Conservation (phyloP, 169 alveolate genomes). For the Cystoisospora suis region DNA sequence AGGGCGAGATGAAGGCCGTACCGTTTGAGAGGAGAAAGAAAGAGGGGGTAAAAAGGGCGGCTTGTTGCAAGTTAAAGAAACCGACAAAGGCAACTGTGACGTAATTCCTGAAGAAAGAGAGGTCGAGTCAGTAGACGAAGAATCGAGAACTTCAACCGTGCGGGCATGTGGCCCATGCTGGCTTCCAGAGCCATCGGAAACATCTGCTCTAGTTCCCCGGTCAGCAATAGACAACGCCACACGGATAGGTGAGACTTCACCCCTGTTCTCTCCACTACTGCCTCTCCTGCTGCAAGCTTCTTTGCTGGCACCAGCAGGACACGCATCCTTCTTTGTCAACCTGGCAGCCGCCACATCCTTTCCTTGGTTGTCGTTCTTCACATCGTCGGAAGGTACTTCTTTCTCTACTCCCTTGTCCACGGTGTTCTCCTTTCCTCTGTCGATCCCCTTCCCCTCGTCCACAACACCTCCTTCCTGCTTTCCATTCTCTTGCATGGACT, state of each 20-base stretch:
- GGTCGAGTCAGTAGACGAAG: too few relatives aligned
- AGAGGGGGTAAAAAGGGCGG: slow-evolving; percentile 25
- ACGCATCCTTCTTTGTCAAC: background rate
- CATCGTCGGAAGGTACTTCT: background rate
- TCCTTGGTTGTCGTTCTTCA: background rate
- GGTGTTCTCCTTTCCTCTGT: background rate
- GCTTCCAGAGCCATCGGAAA: too few relatives aligned
- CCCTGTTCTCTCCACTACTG: too few relatives aligned
- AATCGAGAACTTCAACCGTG: too few relatives aligned
- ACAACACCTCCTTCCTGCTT: background rate
- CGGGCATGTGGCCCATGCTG: too few relatives aligned
- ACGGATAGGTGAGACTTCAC: too few relatives aligned
- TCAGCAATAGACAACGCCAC: too few relatives aligned
- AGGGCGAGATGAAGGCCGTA: slow-evolving; percentile 31
- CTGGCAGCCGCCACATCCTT: background rate
- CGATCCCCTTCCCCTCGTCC: background rate
- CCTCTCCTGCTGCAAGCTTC: slow-evolving; percentile 37
- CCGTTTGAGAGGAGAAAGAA: background rate
- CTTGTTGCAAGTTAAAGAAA: slow-evolving; percentile 12
- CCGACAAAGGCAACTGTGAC: background rate
- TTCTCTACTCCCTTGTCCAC: background rate
- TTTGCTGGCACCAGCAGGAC: background rate
- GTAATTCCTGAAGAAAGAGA: too few relatives aligned
- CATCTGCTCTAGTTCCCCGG: too few relatives aligned
- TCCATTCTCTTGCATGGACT: background rate